Evolutionary conservation across 176 grass and related monocot genomes (phyloP).

Genomic region (Stipa capillata): DNA sequence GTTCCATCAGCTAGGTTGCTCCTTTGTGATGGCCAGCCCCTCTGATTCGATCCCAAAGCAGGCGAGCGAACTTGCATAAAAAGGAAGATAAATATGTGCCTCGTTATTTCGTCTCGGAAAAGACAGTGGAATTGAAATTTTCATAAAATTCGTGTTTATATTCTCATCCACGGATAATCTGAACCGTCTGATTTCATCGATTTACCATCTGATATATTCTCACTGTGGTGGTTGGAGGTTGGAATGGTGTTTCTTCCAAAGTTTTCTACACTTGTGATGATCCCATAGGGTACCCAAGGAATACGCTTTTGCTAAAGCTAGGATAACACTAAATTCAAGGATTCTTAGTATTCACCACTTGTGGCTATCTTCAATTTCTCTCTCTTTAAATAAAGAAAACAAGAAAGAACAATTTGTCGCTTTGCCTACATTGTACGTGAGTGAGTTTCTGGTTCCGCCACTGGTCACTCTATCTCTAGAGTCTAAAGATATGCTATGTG

Average conservation of each 20-base stretch:
- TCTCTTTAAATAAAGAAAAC: constrained; percentile 5
- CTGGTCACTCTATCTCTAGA: constrained; percentile 26
- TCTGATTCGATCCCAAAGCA: constrained; percentile 19
- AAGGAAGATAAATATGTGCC: background rate
- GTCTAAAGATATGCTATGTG: constrained; percentile 33
- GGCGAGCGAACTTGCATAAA: background rate
- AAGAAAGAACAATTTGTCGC: constrained; percentile 1
- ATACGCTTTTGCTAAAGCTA: constrained; percentile 33
- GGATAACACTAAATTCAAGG: constrained; percentile 32
- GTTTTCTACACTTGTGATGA: background rate
- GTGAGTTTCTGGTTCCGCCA: constrained; percentile 48
- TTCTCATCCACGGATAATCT: background rate
- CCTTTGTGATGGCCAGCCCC: background rate
- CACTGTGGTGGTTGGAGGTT: background rate
- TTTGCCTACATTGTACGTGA: constrained; percentile 23
- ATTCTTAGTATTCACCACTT: constrained; percentile 51
- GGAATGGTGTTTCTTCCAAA: background rate
- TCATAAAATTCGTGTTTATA: background rate
- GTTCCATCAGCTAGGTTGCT: background rate
- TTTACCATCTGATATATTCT: constrained; percentile 18
- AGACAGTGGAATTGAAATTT: background rate
- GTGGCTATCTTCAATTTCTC: constrained; percentile 4
- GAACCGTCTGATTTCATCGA: background rate
- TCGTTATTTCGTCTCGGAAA: background rate
- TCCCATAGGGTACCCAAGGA: constrained; percentile 32